Conservation (phyloP, 495 filamentous ascomycete species). For the Massariosphaeria phaeospora region DNA sequence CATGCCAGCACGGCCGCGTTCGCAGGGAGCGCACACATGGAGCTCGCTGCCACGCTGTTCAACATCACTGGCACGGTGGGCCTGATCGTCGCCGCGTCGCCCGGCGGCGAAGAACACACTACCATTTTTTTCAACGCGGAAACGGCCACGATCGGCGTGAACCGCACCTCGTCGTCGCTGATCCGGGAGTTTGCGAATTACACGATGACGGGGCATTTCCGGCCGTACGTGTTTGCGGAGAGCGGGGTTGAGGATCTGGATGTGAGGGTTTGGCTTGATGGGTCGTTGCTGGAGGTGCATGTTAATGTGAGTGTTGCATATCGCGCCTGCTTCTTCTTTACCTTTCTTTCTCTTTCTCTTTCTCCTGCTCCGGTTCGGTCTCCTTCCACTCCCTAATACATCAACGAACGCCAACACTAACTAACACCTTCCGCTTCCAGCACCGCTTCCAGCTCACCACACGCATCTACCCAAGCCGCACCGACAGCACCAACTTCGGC, state of each 20-base stretch:
- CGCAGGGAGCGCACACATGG: constrained; percentile 30
- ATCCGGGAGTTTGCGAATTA: constrained; percentile 34
- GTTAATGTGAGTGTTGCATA: constrained; percentile 38
- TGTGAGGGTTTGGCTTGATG: constrained; percentile 40
- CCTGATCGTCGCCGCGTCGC: constrained; percentile 36
- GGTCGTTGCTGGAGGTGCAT: constrained; percentile 39
- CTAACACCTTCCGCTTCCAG: constrained; percentile 7
- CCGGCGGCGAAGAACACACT: constrained; percentile 40
- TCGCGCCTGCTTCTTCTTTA: too few species aligned
- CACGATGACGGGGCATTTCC: constrained; percentile 38
- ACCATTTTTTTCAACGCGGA: constrained; percentile 37
- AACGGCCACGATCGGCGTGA: constrained; percentile 38
- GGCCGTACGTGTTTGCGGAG: constrained; percentile 34
- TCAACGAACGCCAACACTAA: background rate
- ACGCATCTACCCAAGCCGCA: constrained; percentile 37
- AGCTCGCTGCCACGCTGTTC: constrained; percentile 33
- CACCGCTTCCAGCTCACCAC: constrained; percentile 40
- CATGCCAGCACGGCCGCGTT: constrained; percentile 21
- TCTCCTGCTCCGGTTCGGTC: too few species aligned
- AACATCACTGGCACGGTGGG: constrained; percentile 33
- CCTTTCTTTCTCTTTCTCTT: too few species aligned
- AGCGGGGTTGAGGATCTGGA: constrained; percentile 30
- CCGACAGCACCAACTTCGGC: constrained; percentile 36
- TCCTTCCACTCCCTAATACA: background rate
- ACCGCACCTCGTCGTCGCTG: constrained; percentile 34